These are phyloP conservation scores for Fusarium sp. DNA, from an alignment of 2,329 filamentous ascomycete species.

Conservation along the genomic window DNA sequence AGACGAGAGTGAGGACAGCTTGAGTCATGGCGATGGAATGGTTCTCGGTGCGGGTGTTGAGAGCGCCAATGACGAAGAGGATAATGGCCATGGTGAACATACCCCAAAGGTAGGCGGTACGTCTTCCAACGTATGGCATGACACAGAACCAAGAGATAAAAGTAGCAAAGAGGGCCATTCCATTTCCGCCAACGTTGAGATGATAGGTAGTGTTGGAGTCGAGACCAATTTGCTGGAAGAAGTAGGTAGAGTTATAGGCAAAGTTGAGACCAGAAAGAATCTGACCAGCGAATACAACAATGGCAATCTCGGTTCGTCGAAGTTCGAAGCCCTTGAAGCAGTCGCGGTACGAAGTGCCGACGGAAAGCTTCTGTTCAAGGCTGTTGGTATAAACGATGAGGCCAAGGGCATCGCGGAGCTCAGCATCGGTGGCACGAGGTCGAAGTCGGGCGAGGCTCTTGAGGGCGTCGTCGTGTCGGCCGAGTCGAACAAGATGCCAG, in stretches of 20 bases:
- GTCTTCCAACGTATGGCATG: constrained; percentile 55
- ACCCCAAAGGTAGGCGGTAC: constrained; percentile 56
- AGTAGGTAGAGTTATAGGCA: constrained; percentile 54
- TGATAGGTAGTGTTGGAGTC: constrained; percentile 43
- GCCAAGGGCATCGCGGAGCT: constrained; percentile 50
- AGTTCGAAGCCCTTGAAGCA: constrained; percentile 56
- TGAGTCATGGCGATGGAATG: constrained; percentile 46
- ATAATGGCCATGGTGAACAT: constrained; percentile 51
- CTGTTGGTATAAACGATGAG: constrained; percentile 56
- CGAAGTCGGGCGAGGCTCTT: constrained; percentile 47
- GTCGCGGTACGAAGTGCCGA: constrained; percentile 53
- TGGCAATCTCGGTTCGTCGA: constrained; percentile 51
- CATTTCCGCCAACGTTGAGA: constrained; percentile 52
- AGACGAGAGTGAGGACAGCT: constrained; percentile 48
- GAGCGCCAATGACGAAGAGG: constrained; percentile 54
- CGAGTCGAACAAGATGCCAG: constrained; percentile 53
- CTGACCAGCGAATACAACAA: constrained; percentile 50
- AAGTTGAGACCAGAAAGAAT: constrained; percentile 49
- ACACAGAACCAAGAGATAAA: constrained; percentile 54
- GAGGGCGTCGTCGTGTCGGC: constrained; percentile 47
- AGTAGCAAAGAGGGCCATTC: constrained; percentile 54
- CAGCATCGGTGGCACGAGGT: constrained; percentile 36
- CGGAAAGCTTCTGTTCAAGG: constrained; percentile 48
- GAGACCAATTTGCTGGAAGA: constrained; percentile 52
- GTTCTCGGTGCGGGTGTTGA: constrained; percentile 48